Evolutionary conservation across 805 yeast genomes (phyloP).

Genomic region (Ogataea pini): DNA sequence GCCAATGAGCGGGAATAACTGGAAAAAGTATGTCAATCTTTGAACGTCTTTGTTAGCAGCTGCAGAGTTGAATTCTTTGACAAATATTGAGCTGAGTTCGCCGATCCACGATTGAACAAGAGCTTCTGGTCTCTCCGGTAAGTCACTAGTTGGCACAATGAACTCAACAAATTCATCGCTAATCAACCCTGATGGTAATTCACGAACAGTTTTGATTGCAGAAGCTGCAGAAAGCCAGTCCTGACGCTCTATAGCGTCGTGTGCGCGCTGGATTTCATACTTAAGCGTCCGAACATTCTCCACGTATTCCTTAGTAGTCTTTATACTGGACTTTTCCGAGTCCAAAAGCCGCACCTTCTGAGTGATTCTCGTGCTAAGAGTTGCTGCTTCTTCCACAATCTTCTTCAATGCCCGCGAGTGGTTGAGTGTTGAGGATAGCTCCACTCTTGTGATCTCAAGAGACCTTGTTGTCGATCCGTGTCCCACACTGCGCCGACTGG

Average conservation of each 20-base stretch:
- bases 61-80: conserved; percentile 66
- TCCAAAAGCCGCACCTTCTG: conserved; percentile 69
- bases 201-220: conserved; percentile 54
- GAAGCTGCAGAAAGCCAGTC: conserved; percentile 81
- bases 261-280: conserved; percentile 61
- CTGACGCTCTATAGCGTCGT: conserved; percentile 63
- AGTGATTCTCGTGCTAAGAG: conserved; percentile 66
- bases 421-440: conserved; percentile 59
- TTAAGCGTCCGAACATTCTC: conserved; percentile 65
- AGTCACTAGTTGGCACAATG: conserved; percentile 82
- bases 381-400: conserved; percentile 60
- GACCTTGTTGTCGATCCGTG: conserved; percentile 41
- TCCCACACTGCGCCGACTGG: conserved; percentile 37
- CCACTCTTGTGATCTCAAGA: conserved; percentile 61
- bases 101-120: conserved; percentile 59
- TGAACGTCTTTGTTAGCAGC: conserved; percentile 66
- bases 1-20: conserved; percentile 83
- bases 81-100: conserved; percentile 58
- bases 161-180: conserved; percentile 71
- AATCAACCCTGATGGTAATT: conserved; percentile 54
- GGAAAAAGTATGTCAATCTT: conserved; percentile 74
- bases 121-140: conserved; percentile 74
- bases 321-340: conserved; percentile 65
- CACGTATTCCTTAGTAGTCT: conserved; percentile 63
- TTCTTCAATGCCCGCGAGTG: conserved; percentile 56